phyloP scores from a whole-genome alignment of 495 filamentous ascomycete genomes.

The Hypoxylon perforatum region DNA sequence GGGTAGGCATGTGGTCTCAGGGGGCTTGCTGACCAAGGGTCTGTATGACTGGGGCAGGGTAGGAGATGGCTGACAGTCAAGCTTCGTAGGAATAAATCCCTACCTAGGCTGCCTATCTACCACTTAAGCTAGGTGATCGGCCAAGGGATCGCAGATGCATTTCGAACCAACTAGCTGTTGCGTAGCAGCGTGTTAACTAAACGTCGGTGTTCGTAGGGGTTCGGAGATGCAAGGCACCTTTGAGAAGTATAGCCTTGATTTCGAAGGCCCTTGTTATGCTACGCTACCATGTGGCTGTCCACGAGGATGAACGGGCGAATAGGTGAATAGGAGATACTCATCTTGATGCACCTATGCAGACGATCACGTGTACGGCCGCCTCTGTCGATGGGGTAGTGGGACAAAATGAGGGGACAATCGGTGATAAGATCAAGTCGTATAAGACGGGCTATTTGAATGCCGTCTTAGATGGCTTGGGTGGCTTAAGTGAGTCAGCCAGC shows the following conservation, averaged over 20 bases:
- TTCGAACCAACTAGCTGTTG: constrained; percentile 7
- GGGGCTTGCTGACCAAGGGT: constrained; percentile 36
- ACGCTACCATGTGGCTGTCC: constrained; percentile 24
- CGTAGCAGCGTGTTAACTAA: constrained; percentile 7
- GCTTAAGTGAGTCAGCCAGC: no score
- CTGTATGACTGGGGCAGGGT: constrained; percentile 7
- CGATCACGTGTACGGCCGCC: constrained; percentile 18
- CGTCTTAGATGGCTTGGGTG: constrained; percentile 25
- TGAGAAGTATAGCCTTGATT: constrained; percentile 7
- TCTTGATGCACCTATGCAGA: constrained; percentile 13
- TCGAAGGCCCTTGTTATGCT: constrained; percentile 12
- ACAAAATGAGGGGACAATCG: constrained; percentile 7
- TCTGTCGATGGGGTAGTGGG: constrained; percentile 1
- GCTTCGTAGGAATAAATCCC: constrained; percentile 33
- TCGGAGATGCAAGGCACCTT: constrained; percentile 20
- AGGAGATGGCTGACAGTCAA: constrained; percentile 24
- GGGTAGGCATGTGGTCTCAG: constrained; percentile 31
- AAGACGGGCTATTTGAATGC: constrained; percentile 34
- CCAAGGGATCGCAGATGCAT: constrained; percentile 21
- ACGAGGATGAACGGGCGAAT: constrained; percentile 7
- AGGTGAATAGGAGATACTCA: neutral
- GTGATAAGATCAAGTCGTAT: constrained; percentile 10
- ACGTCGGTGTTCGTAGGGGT: neutral
- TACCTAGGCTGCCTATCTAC: constrained; percentile 15
- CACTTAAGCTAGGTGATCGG: constrained; percentile 23